Evolutionary conservation across 2,329 filamentous ascomycete genomes (phyloP), one percentile per base, ranked within the genome.

Genomic region (Chrysosphaeria jannelii): DNA sequence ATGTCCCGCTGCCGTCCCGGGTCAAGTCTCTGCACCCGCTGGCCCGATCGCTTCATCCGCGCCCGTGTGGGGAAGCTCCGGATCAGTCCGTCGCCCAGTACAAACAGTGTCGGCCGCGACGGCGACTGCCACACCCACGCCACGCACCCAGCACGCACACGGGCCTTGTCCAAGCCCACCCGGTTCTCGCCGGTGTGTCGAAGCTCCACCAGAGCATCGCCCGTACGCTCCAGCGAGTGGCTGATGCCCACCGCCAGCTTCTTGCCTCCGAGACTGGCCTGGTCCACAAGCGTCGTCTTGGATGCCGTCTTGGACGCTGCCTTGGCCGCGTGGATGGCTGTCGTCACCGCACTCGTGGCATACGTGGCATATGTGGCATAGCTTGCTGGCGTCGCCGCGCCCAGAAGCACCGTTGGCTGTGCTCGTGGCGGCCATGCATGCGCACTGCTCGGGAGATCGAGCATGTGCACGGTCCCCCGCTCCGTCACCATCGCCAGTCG

Each of bases 401-500:
- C 51, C 28, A 36, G 36, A 24, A 43, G 46, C 29, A 41, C 43
- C 6, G 21, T 15, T 28, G 53, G 49, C 25, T 55, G 51, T 19
- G 59, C 54, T 20, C 63, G 66, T 13, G 78, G 74, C 19, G 79
- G 79, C 79, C 79, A 90, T 32, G 71, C 64, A 34, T 79, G 81
- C 4, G 75, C 74, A 30, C 63, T 71, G 21, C 62, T 54, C 6
- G 78, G 76, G 42, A 93, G 60, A 33, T 90, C 74, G 31, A 90
- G 67, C 20, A 93, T 59, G 44, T 97, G 85, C 8, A 91, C 66
- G 6, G 85, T 97, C n/a, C 81, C 78, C 34, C 79, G 72, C 36
- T 89, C 76, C 1, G 85, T 93, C 13, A 91, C 64, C 46, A 97
- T 66, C 2, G 79, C 81, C 19, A 88, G 48, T 28, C 72, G 67